Evolutionary conservation across 1,139 yeast species (phyloP).

Genomic region (Lodderomyces metapsilosis): DNA sequence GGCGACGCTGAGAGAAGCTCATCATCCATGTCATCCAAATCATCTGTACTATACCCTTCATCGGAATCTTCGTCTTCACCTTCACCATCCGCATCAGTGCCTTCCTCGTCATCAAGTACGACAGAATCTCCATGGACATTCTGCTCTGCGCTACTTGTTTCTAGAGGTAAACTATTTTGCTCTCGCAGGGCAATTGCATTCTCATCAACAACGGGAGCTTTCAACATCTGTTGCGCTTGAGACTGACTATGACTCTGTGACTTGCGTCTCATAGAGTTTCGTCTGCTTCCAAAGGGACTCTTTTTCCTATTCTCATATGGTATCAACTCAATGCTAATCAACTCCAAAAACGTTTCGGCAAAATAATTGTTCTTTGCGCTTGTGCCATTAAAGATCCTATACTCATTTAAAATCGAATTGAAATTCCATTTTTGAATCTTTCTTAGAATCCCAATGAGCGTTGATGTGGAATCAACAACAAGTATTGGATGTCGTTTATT

Average conservation of each 20-base stretch:
- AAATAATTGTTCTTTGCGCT: constrained; percentile 68
- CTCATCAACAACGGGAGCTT: constrained; percentile 2
- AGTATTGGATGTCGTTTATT: constrained; percentile 65
- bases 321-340: constrained; percentile 56
- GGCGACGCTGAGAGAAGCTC: constrained; percentile 61
- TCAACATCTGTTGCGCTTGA: constrained; percentile 1
- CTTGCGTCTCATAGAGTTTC: constrained; percentile 7
- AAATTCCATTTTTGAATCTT: constrained; percentile 88
- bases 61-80: constrained; percentile 21
- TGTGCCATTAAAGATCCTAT: constrained; percentile 63
- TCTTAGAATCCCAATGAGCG: constrained; percentile 76
- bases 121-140: background rate
- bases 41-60: constrained; percentile 36
- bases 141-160: background rate
- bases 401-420: constrained; percentile 80
- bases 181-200: background rate
- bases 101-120: constrained; percentile 12
- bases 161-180: background rate
- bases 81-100: constrained; percentile 17
- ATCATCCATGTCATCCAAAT: constrained; percentile 37
- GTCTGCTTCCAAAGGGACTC: constrained; percentile 8
- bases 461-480: constrained; percentile 76
- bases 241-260: constrained; percentile 1
- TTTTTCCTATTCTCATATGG: constrained; percentile 30
- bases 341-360: constrained; percentile 80